phyloP scores from a whole-genome alignment of 768 basidiomycete species.

The Mycena crocata region DNA sequence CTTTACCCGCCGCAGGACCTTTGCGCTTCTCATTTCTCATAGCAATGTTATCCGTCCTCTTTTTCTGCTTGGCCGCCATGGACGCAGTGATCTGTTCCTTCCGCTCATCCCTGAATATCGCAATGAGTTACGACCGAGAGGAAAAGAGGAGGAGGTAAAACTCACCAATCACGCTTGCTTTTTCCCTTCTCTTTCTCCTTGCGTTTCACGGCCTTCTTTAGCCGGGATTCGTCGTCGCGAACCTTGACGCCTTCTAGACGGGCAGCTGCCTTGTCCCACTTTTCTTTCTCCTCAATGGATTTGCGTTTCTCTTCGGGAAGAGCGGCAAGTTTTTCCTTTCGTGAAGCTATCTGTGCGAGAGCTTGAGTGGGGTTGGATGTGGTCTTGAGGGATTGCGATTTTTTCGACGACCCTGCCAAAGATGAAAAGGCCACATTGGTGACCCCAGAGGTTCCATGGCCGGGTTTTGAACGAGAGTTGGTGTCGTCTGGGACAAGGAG shows the following conservation, averaged over 20 bases:
- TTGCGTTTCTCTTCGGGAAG: constrained; percentile 89
- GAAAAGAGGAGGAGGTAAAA: constrained; percentile 27
- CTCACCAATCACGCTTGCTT: constrained; percentile 88
- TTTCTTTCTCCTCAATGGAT: constrained; percentile 81
- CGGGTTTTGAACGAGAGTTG: constrained; percentile 43
- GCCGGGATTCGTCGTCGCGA: constrained; percentile 80
- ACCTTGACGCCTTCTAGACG: constrained; percentile 93
- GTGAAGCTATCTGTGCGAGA: constrained; percentile 79
- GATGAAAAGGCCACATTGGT: constrained; percentile 79
- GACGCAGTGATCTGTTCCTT: constrained; percentile 80
- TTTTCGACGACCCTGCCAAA: constrained; percentile 68
- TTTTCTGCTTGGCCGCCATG: constrained; percentile 91
- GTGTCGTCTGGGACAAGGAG: constrained; percentile 74
- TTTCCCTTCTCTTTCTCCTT: constrained; percentile 91
- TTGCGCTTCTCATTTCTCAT: constrained; percentile 82
- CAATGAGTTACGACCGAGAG: constrained; percentile 12
- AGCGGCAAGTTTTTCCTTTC: constrained; percentile 80
- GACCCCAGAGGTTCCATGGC: constrained; percentile 50
- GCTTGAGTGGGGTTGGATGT: constrained; percentile 89
- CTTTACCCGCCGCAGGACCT: constrained; percentile 50
- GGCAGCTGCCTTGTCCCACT: constrained; percentile 92
- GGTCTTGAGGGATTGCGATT: constrained; percentile 68
- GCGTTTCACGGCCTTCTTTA: constrained; percentile 95
- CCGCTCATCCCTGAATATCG: constrained; percentile 78
- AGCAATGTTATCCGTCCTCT: constrained; percentile 91